Base-by-base conservation (phyloP, 805 yeast species). In the Priceomyces medius region DNA sequence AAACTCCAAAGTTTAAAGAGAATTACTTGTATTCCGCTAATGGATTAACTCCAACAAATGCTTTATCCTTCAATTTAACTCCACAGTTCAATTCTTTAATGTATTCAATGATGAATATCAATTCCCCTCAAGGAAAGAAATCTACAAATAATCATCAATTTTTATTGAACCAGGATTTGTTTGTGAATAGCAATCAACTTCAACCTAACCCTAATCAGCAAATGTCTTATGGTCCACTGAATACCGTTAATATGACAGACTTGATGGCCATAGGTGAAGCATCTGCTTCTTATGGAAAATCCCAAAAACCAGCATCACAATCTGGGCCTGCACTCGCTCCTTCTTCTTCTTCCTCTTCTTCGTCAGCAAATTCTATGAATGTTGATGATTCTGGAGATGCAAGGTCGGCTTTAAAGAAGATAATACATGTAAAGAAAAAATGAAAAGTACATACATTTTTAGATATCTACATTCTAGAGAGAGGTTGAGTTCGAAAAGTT, bases 31-130 rank as follows among this genome's bases (percentile, higher is more conserved):
- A 52, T 42, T 20, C 53, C 3, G 42, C 54, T 13, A 58, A 62
- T 12, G 68, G 68, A 3, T 52, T 62, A 27, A 63, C 69, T 1
- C 69, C 69, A 4, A 41, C 45, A 24, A 41, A 44, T 24, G 42
- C 38, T 21, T 46, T 60, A 44, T 47, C 56, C 1, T 63, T 56
- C 50, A 66, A 63, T 48, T 56, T 66, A 41, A 68, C 72, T 12
- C 72, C 73, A 5, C 71, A 64, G 44, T 63, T 67, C 56, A 66
- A 65, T 50, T 53, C 68, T 10, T 55, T 67, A 59, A 67, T 68
- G 70, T 59, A 65, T 47, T 56, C 66, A 19, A 56, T 63, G 54
- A 58, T 63, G 61, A 57, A 45, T 43, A 40, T 59, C 45, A 59
- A 58, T 45, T 60, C 68, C 12, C 72, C 71, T 4, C 64, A 54